Evolutionary conservation across 1,284 basidiomycete species (phyloP).

Genomic region (Melanopsichium pennsylvanicum): DNA sequence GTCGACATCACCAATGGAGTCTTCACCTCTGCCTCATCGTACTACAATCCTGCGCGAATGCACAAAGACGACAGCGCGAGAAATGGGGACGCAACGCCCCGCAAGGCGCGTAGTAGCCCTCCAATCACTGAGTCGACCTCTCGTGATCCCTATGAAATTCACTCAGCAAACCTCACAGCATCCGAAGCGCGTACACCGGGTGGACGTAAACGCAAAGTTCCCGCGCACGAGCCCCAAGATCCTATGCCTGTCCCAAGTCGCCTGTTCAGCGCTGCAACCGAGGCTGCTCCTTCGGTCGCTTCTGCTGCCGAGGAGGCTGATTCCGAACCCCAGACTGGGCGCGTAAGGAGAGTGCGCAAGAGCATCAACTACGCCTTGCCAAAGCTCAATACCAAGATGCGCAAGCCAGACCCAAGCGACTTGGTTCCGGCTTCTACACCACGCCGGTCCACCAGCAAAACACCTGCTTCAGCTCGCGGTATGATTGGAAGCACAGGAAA

Average conservation of each 20-base stretch:
- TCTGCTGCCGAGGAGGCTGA: not conserved
- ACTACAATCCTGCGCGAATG: not conserved
- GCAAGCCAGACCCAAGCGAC: conserved; percentile 60
- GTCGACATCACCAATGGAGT: conserved; percentile 25
- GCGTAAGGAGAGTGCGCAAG: conserved; percentile 50
- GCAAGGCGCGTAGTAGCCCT: conserved; percentile 2
- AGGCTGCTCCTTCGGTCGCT: not conserved
- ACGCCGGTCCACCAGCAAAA: conserved; percentile 12
- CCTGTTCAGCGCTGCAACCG: conserved; percentile 13
- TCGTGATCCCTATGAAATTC: not conserved
- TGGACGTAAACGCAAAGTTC: conserved; percentile 34
- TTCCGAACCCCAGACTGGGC: conserved; percentile 19
- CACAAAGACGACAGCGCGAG: not conserved
- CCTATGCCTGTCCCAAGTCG: conserved; percentile 16
- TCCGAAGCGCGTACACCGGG: conserved; percentile 23
- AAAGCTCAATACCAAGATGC: conserved; percentile 66
- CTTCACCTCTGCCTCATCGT: not conserved
- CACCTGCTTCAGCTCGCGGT: conserved; percentile 16
- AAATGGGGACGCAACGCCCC: conserved; percentile 8
- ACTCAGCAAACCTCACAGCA: not conserved
- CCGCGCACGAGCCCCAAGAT: conserved; percentile 12
- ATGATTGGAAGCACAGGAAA: conserved; percentile 49
- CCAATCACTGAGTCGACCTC: not conserved
- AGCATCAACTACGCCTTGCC: conserved; percentile 64
- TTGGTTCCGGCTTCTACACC: conserved; percentile 40